A percentile compares a stretch with the other conserved stretches of the same genome.
phyloP scores from a whole-genome alignment of 2,329 filamentous ascomycete genomes.

The Diaporthe ampelina region DNA sequence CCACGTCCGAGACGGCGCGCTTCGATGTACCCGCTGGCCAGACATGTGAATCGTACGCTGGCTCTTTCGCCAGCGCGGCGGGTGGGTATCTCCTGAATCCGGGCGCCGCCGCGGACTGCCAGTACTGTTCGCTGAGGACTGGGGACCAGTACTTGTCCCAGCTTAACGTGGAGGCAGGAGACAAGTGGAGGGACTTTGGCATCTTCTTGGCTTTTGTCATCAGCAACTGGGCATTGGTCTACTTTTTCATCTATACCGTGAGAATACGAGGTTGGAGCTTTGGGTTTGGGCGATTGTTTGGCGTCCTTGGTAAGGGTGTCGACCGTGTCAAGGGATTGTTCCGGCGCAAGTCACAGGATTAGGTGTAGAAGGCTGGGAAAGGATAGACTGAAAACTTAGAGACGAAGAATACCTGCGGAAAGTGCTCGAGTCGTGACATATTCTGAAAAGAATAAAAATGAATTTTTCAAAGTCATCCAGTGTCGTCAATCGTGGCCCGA shows the following conservation, averaged over 20 bases:
- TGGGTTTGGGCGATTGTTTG: slow-evolving; percentile 46
- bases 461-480: too few relatives aligned
- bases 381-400: neutral
- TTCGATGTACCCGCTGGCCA: slow-evolving; percentile 71
- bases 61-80: slow-evolving; percentile 62
- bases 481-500: neutral
- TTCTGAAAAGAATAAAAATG: neutral
- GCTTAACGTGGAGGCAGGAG: slow-evolving; percentile 65
- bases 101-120: slow-evolving; percentile 72
- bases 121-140: slow-evolving; percentile 70
- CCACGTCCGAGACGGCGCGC: slow-evolving; percentile 34
- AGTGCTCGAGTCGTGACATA: neutral
- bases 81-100: slow-evolving; percentile 74
- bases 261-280: slow-evolving; percentile 48
- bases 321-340: slow-evolving; percentile 34
- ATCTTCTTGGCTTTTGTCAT: slow-evolving; percentile 74
- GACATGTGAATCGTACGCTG: slow-evolving; percentile 72
- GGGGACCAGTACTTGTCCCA: slow-evolving; percentile 41
- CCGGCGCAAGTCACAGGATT: neutral
- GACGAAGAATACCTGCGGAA: neutral
- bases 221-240: slow-evolving; percentile 68
- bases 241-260: slow-evolving; percentile 50
- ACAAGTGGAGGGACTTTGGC: slow-evolving; percentile 77
- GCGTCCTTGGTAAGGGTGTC: slow-evolving; percentile 39
- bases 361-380: neutral